Evolutionary conservation across 768 basidiomycete species (phyloP), one percentile per base, ranked within the genome.

Genomic region (Mycena amicta): DNA sequence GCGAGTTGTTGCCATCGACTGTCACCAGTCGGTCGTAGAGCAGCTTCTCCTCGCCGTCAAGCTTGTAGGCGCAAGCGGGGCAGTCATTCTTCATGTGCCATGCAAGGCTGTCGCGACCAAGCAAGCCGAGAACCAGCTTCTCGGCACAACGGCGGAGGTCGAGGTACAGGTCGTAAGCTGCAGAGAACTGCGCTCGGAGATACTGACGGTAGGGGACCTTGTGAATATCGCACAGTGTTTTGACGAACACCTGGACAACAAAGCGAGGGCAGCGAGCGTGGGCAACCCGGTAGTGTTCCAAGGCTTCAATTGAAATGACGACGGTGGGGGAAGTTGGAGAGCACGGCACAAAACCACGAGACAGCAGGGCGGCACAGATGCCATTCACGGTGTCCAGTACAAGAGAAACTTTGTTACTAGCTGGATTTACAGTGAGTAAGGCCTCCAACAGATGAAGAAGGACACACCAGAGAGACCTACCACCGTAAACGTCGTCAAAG

Each of bases 21-120:
- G n/a, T n/a, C n/a, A n/a, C n/a, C n/a, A n/a, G n/a, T n/a, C n/a
- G n/a, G n/a, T n/a, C n/a, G n/a, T n/a, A n/a, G n/a, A n/a, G n/a
- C n/a, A n/a, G n/a, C n/a, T n/a, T n/a, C n/a, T n/a, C 53, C 53
- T 72, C 69, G 52, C 60, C 63, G 25, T 67, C 58, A 11, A 70
- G 66, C 52, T 65, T 57, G 43, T 70, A 67, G 16, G 40, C 62
- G 55, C 72, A 72, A 4, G 66, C 41, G 0, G 72, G 69, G 52
- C 72, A 73, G 4, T 64, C 52, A 43, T 72, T 53, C 52, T 60
- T 53, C 23, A 73, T 29, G 12, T 63, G 60, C 67, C 66, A 70
- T 12, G 59, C 50, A 3, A 55, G 56, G 15, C 23, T 45, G 27
- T 69, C 60, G 13, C 64, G 63, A 18, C 59, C 62, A 23, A 73